phyloP scores from a whole-genome alignment of 768 basidiomycete genomes.

The Mycena rosella region DNA sequence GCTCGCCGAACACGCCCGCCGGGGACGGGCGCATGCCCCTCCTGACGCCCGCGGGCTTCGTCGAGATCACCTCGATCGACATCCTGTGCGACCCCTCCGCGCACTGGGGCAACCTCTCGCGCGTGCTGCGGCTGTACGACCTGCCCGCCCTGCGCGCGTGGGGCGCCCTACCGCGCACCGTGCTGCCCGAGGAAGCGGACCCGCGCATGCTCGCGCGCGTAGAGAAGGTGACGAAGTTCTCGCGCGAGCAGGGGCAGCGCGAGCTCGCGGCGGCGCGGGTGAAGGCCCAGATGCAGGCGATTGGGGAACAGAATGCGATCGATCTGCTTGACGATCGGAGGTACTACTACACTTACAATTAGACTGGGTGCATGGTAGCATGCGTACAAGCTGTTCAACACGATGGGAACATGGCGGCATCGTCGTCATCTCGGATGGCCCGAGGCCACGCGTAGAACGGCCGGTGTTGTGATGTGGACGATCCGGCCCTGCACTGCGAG shows the following conservation, averaged over 20 bases:
- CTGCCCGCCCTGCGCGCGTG: slow-evolving; percentile 1
- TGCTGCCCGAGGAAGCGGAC: slow-evolving; percentile 31
- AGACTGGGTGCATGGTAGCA: background rate
- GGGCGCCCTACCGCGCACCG: slow-evolving; percentile 13
- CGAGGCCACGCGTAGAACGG: no score
- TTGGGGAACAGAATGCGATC: slow-evolving; percentile 27
- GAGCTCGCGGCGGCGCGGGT: slow-evolving; percentile 6
- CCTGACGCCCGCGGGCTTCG: slow-evolving; percentile 30
- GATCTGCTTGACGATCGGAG: slow-evolving; percentile 25
- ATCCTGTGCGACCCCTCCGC: slow-evolving; percentile 25
- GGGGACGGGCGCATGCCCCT: slow-evolving; percentile 27
- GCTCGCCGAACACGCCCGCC: background rate
- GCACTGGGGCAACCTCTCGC: slow-evolving; percentile 28
- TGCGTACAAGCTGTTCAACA: no score
- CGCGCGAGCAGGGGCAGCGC: slow-evolving; percentile 7
- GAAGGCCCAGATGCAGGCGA: slow-evolving; percentile 5
- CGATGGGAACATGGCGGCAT: no score
- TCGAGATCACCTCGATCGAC: slow-evolving; percentile 32
- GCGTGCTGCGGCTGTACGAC: slow-evolving; percentile 1
- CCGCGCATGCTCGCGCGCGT: slow-evolving; percentile 21
- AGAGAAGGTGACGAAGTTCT: slow-evolving; percentile 2
- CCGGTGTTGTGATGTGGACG: no score
- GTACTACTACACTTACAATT: background rate
- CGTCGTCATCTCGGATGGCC: no score
- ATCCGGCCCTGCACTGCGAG: no score